These are phyloP conservation scores for Heterotrichella gracilis DNA, from an alignment of 352 stramenopile species.

Conservation along the genomic window DNA sequence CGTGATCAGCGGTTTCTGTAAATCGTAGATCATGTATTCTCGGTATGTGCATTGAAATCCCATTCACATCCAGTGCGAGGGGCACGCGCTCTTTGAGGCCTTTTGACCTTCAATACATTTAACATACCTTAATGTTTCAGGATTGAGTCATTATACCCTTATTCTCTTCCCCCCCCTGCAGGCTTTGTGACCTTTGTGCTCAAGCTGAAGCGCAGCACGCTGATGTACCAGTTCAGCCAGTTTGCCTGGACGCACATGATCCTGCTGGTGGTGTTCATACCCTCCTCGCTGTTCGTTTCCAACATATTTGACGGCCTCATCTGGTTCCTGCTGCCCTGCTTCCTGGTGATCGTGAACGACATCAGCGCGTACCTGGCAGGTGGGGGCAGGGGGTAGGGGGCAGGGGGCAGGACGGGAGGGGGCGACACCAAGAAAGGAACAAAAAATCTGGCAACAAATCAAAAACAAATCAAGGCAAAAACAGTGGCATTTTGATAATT, in stretches of 20 bases:
- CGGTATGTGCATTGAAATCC: too few relatives aligned
- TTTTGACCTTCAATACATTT: too few relatives aligned
- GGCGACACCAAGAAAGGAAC: background rate
- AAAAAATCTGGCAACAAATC: background rate
- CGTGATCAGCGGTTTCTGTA: too few relatives aligned
- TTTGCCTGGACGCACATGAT: conserved; percentile 24
- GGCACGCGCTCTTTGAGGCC: too few relatives aligned
- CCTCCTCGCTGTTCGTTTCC: conserved; percentile 18
- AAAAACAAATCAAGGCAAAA: background rate
- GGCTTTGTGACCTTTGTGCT: conserved; percentile 24
- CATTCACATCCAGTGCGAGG: too few relatives aligned
- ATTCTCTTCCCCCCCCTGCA: too few relatives aligned
- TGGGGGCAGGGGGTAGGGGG: too few relatives aligned
- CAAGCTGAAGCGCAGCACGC: conserved; percentile 20
- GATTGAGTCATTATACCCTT: too few relatives aligned
- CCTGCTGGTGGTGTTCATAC: conserved; percentile 22
- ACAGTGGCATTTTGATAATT: too few relatives aligned
- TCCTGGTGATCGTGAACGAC: conserved; percentile 34
- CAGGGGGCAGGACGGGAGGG: conserved; percentile 36
- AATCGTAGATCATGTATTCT: too few relatives aligned
- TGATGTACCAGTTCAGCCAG: conserved; percentile 26
- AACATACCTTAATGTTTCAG: too few relatives aligned
- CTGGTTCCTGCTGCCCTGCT: conserved; percentile 33
- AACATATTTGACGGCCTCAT: conserved; percentile 29
- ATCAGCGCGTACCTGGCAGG: conserved; percentile 35